A percentile compares a stretch with the other conserved stretches of the same genome.
Evolutionary conservation across 1,284 basidiomycete species (phyloP).

Genomic region (Ceratobasidium theobromae): DNA sequence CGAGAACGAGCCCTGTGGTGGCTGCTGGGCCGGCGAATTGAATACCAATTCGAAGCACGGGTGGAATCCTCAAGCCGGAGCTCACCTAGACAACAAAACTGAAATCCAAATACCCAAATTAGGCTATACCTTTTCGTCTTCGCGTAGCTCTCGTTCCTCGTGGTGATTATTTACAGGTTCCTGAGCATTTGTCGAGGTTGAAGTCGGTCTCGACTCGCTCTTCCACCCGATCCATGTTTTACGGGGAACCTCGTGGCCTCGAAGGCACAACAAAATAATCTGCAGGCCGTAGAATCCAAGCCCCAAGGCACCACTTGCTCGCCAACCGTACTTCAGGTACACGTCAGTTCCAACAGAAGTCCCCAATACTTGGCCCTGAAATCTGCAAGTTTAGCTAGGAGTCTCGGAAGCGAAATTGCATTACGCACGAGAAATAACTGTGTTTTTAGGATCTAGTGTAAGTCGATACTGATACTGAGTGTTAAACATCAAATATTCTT

Average conservation of each 20-base stretch:
- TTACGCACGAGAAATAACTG: constrained; percentile 45
- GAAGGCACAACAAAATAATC: constrained; percentile 49
- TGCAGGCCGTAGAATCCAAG: constrained; percentile 55
- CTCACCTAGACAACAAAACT: too few relatives aligned
- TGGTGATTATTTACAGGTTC: neutral
- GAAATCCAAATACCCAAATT: too few relatives aligned
- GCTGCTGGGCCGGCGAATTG: too few relatives aligned
- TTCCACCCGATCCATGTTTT: constrained; percentile 60
- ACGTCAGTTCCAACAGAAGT: constrained; percentile 63
- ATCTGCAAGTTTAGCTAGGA: neutral
- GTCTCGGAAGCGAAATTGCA: constrained; percentile 33
- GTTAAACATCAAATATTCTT: constrained; percentile 38
- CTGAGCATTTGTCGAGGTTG: neutral
- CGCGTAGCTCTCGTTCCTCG: neutral
- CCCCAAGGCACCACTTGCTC: constrained; percentile 53
- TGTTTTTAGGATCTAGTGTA: neutral
- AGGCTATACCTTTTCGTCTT: constrained; percentile 4
- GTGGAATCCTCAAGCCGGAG: too few relatives aligned
- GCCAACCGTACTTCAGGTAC: constrained; percentile 63
- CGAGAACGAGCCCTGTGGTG: too few relatives aligned
- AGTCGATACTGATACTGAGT: constrained; percentile 30
- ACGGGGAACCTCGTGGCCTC: constrained; percentile 57
- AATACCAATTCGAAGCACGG: too few relatives aligned
- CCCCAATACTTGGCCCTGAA: constrained; percentile 63
- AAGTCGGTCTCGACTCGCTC: constrained; percentile 45